Evolutionary conservation across 2,329 filamentous ascomycete species (phyloP), one percentile per base, ranked within the genome.

Genomic region (Fonsecaea erecta): DNA sequence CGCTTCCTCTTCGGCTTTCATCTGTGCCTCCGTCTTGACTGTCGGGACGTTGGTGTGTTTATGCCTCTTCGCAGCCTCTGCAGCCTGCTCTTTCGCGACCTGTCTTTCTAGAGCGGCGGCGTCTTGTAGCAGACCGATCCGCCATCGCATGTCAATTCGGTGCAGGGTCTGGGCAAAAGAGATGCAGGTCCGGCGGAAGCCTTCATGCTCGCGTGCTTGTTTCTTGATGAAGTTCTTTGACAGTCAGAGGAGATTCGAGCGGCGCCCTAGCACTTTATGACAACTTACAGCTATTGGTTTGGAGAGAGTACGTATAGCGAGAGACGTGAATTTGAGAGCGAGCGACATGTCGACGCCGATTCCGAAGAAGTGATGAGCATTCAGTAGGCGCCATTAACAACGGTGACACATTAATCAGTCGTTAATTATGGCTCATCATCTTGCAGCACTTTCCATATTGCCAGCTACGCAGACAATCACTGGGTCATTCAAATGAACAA

Each of bases 121-220:
- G 71, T 89, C 87, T 70, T 88, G 87, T 1, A 90, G 80, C 4
- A 88, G 81, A 24, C 87, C 87, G 66, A 90, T 79, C 54, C 87
- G 84, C 76, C 90, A 84, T 51, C 86, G 84, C 86, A 90, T 90
- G 73, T 90, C 88, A 66, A 89, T 77, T 54, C 85, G 81, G 74
- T 90, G 88, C 34, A 90, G 81, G 9, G 80, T 76, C 74, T 90
- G 88, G 9, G 88, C 88, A 71, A 88, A 84, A 55, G 77, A 79
- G 67, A 90, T 81, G 73, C 87, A 90, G 66, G 86, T 73, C 53
- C 78, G 79, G 53, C 87, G 84, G 74, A 90, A 90, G 11, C 84
- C 81, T 60, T 89, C 86, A 81, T 90, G 88, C 75, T 90, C 87
- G 71, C 85, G 85, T 21, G 88, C 88, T 77, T 89, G 87, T 60